Evolutionary conservation across 192 early-diverging fungal genomes (phyloP), one percentile per base, ranked within the genome.

Genomic region (Coemansia asiatica): DNA sequence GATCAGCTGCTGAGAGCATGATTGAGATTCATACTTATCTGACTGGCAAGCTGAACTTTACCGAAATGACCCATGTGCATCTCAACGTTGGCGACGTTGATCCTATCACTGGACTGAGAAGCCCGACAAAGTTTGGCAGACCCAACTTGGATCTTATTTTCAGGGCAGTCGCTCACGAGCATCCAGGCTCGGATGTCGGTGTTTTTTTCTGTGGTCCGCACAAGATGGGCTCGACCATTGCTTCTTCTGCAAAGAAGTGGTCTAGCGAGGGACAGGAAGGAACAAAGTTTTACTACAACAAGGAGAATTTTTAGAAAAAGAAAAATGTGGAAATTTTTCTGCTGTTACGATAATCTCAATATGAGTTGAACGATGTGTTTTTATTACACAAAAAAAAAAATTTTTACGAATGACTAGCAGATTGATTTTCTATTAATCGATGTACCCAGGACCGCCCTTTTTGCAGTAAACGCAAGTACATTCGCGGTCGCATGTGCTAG

Each of bases 151-250:
- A 93, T 70, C 67, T 76, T 29, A 87, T 94, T 58, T 93, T 95
- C 80, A 67, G 83, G 16, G 83, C 77, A 2, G 69, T 93, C 6
- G 75, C 85, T 1, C 73, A 79, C 22, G 82, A 72, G 26, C 90
- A 94, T 56, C 90, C 87, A 6, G 85, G 84, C 4, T 88, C 88
- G 8, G 91, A 95, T 61, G 82, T 94, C 38, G 93, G 93, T 10
- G 92, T 94, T 23, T 92, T 95, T 57, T 95, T 92, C 69, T 95
- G 93, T 54, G 93, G 93, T 12, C 91, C 91, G 12, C 89, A 88
- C 56, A 86, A 86, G 22, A 65, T 95, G 35, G 84, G 84, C 31
- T 74, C 82, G 13, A 78, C 79, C 4, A 81, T 94, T 15, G 89
- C 90, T 67, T 78, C 76, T 28, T 71, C 78, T 6, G 86, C 85